Evolutionary conservation across 768 basidiomycete genomes (phyloP), one percentile per base, ranked within the genome.

Genomic region (Mycena rebaudengoi): DNA sequence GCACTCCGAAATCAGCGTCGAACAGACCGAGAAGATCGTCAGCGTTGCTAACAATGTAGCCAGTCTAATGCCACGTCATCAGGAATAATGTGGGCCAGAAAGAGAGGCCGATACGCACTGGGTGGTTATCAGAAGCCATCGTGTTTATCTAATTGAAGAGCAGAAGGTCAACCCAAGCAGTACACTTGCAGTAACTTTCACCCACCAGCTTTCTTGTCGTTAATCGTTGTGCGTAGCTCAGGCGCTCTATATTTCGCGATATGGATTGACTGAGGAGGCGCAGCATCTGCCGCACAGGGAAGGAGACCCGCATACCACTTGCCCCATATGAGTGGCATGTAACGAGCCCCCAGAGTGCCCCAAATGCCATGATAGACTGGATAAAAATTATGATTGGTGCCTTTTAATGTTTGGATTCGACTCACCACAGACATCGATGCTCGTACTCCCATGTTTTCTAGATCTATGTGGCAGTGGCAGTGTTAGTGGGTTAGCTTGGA

Each of bases 361-460:
- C 91, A 68, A 93, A 95, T 0, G 91, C 90, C 75, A 91, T 85
- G 68, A 94, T 91, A 6, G 91, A 92, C 89, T 90, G 55, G 8
- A n/a, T 20, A 43, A 56, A 41, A 48, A 21, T 33, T 50, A 25
- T 32, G 51, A 65, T 54, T 18, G n/a, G 13, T 44, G 13, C 8
- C 40, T 57, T 18, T 30, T 26, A 45, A 43, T 18, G 37, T 37
- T 39, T 14, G 20, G 23, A 28, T 3, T 5, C 10, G 18, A 80
- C 87, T 73, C 71, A 91, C 90, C 45, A 94, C 84, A n/a, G 91
- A 93, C 91, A 94, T 94, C 7, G 91, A 92, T 2, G 92, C 90
- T 37, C 91, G 84, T 0, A 94, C 91, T 35, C 87, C 88, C 91
- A 95, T 93, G 70, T 94, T 93, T 29, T 82, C 86, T 37, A 92